These are phyloP conservation scores for Psilocybe sp. DNA, from an alignment of 768 basidiomycete genomes.

Conservation along the genomic window DNA sequence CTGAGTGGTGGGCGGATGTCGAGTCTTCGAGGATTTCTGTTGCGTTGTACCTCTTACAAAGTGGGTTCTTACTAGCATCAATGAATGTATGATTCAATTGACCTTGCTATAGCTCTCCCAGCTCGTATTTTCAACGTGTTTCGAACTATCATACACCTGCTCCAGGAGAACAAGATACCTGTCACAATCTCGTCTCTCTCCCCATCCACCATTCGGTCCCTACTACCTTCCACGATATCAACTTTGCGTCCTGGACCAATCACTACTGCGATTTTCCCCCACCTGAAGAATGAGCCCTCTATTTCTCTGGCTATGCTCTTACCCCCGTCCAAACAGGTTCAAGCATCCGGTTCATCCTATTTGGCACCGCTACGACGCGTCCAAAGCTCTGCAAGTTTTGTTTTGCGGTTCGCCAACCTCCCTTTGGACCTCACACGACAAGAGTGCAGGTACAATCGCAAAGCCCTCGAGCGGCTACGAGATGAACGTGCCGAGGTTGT, in stretches of 20 bases:
- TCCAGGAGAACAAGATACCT: conserved; percentile 43
- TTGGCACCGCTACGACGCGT: not conserved
- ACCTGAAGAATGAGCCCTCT: conserved; percentile 33
- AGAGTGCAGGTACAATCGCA: conserved; percentile 63
- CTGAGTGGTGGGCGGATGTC: conserved; percentile 81
- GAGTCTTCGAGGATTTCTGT: conserved; percentile 57
- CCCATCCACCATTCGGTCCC: conserved; percentile 42
- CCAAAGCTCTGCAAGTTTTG: conserved; percentile 15
- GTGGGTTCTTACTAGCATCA: conserved; percentile 40
- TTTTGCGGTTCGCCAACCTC: conserved; percentile 31
- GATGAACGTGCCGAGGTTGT: conserved; percentile 68
- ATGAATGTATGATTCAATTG: conserved; percentile 8
- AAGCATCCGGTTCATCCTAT: not conserved
- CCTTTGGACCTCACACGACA: conserved; percentile 64
- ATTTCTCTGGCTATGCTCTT: conserved; percentile 18
- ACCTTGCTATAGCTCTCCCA: conserved; percentile 40
- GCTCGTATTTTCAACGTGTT: conserved; percentile 34
- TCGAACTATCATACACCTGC: conserved; percentile 35
- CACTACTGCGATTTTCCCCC: conserved; percentile 63
- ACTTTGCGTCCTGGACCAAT: conserved; percentile 49
- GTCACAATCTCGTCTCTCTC: conserved; percentile 44
- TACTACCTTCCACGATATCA: conserved; percentile 43
- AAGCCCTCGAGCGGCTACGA: conserved; percentile 57
- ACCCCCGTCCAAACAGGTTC: conserved; percentile 3
- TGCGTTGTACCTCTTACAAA: conserved; percentile 72